Evolutionary conservation across 306 rosid species (phyloP).

Genomic region (Vigna nakashimae): DNA sequence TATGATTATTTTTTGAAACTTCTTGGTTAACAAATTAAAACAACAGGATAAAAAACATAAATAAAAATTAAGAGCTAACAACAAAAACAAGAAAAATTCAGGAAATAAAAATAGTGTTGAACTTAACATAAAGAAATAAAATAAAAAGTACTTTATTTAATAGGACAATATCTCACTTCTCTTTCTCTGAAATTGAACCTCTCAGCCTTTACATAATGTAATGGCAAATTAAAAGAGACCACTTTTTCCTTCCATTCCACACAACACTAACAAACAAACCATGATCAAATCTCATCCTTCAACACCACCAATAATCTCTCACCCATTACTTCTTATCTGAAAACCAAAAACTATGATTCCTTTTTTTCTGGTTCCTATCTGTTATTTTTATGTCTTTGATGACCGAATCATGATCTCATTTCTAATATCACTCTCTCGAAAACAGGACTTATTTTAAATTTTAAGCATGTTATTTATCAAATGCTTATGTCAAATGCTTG

Average conservation of each 20-base stretch:
- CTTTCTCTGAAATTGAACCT: slow-evolving; percentile 10
- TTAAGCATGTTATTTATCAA: not conserved
- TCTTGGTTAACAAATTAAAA: no score
- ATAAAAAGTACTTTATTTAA: no score
- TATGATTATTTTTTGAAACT: no score
- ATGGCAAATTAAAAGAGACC: slow-evolving; percentile 9
- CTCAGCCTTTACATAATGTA: slow-evolving; percentile 16
- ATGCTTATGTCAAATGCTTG: slow-evolving; percentile 7
- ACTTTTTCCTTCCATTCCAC: slow-evolving; percentile 6
- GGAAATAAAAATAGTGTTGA: no score
- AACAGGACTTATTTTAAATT: not conserved
- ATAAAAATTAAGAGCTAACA: no score
- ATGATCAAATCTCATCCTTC: not conserved
- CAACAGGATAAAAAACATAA: no score
- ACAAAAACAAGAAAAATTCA: no score
- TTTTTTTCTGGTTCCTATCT: not conserved
- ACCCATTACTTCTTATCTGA: not conserved
- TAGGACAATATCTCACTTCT: slow-evolving; percentile 1
- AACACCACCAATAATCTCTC: not conserved
- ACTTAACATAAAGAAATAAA: no score
- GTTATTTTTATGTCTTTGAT: not conserved
- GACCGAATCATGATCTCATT: slow-evolving; percentile 20
- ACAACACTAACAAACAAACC: not conserved
- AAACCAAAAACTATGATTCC: not conserved
- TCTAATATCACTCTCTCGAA: not conserved